Percentiles rank a stretch among this genome's conserved stretches.
These are phyloP conservation scores for Phytophthora macrochlamydospora DNA, from an alignment of 352 stramenopile species.

Conservation along the genomic window DNA sequence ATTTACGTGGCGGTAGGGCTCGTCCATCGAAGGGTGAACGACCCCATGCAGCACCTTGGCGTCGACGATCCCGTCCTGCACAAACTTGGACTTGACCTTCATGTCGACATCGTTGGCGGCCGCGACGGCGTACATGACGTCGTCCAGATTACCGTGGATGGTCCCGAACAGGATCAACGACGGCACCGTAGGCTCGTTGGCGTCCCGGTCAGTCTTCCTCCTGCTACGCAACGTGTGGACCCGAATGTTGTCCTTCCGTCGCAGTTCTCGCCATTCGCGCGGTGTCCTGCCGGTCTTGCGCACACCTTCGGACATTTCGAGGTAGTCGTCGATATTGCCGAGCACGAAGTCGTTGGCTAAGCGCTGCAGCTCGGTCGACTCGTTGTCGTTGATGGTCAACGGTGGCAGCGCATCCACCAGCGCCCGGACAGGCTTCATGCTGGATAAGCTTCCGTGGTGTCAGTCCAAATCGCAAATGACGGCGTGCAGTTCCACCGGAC, in stretches of 20 bases:
- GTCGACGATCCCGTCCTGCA: conserved; percentile 41
- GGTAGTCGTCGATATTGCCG: conserved; percentile 45
- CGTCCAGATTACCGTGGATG: conserved; percentile 39
- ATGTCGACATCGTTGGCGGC: conserved; percentile 35
- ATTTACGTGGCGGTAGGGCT: conserved; percentile 45
- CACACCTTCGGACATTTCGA: conserved; percentile 34
- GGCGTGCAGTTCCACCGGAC: not conserved
- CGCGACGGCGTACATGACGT: conserved; percentile 50
- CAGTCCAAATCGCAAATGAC: conserved; percentile 22
- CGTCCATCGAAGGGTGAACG: conserved; percentile 17
- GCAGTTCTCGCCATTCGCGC: conserved; percentile 37
- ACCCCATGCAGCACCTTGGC: conserved; percentile 25
- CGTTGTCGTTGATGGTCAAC: conserved; percentile 31
- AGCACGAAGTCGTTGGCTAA: conserved; percentile 29
- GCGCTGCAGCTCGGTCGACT: conserved; percentile 29
- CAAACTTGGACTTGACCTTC: conserved; percentile 42
- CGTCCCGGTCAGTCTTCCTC: conserved; percentile 2
- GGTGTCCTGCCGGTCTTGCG: conserved; percentile 30
- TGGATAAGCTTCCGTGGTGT: not conserved
- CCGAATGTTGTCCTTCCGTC: conserved; percentile 28
- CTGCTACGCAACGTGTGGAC: conserved; percentile 32
- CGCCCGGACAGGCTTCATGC: conserved; percentile 18
- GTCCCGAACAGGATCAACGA: conserved; percentile 28
- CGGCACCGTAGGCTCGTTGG: conserved; percentile 7
- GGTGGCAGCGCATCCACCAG: conserved; percentile 30